phyloP scores from a whole-genome alignment of 805 yeast species.

The Wickerhamomyces bisporus region DNA sequence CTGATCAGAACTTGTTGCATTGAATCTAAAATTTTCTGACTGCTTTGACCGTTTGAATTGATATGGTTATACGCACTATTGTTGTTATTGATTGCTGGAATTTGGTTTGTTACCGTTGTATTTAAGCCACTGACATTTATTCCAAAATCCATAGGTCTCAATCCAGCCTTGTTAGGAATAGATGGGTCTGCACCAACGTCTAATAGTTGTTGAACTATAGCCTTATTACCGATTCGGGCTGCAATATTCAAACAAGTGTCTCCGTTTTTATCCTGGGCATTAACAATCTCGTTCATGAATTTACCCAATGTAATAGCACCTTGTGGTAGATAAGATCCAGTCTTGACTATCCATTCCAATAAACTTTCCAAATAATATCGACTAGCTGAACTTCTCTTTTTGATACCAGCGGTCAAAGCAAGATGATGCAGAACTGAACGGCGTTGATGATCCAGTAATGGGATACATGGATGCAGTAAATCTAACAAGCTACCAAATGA shows the following conservation, averaged over 20 bases:
- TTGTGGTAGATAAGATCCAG: slow-evolving; percentile 40
- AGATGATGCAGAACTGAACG: slow-evolving; percentile 87
- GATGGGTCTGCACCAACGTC: slow-evolving; percentile 85
- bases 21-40: slow-evolving; percentile 41
- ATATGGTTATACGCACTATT: neutral
- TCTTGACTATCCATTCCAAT: slow-evolving; percentile 70
- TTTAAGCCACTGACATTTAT: slow-evolving; percentile 38
- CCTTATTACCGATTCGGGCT: slow-evolving; percentile 79
- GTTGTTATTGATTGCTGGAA: neutral
- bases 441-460: slow-evolving; percentile 59
- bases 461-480: slow-evolving; percentile 68
- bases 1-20: slow-evolving; percentile 45
- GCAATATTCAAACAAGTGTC: slow-evolving; percentile 94
- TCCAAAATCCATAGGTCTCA: slow-evolving; percentile 84
- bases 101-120: neutral
- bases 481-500: slow-evolving; percentile 69
- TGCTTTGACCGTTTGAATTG: slow-evolving; percentile 14
- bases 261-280: slow-evolving; percentile 89
- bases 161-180: slow-evolving; percentile 78
- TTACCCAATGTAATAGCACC: slow-evolving; percentile 46
- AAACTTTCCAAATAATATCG: slow-evolving; percentile 68
- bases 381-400: slow-evolving; percentile 67
- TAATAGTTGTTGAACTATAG: slow-evolving; percentile 72
- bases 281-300: slow-evolving; percentile 67
- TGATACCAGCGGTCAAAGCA: slow-evolving; percentile 71